Base-by-base conservation (phyloP, 164 flowering plant species). In the Euptelea pleiosperma region DNA sequence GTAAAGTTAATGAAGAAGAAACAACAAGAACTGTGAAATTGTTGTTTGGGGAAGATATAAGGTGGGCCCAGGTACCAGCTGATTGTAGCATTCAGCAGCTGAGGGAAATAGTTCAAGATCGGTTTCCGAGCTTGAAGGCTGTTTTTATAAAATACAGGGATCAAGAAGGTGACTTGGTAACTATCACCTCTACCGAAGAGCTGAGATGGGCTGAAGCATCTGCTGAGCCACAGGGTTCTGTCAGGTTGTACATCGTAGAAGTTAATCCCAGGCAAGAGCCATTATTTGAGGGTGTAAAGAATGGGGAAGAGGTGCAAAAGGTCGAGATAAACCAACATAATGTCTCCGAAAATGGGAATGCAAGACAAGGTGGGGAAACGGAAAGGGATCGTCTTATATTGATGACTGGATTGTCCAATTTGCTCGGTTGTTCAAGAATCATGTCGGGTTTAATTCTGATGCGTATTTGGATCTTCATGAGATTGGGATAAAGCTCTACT, bases 21-120 rank as follows among this genome's bases (percentile, higher is more conserved):
- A 63, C 74, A 15, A 72, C 63, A 62, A 86, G 70, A 69, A 70
- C 64, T 29, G 79, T 90, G 48, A 93, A 93, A 44, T 70, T 93
- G 71, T 83, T 90, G n/a, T 77, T 72, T 58, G 89, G 86, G 18
- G 96, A 89, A 52, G 99, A 93, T 64, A 90, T 93, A 57, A 86
- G 99, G 55, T 79, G 83, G 80, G 93, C 89, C 7, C 83, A 83
- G 49, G 12, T 88, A 15, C 96, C 89, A 0, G 42, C 61, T 34
- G 72, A 80, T 66, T 88, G 91, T 72, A 76, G 71, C 55, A 69
- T 93, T 57, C 59, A 69, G 34, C 75, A 70, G 41, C 52, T 90
- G 47, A 76, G 88, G 62, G 84, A 83, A 51, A 74, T 75, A 21
- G 70, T 88, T 41, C 46, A 42, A 24, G 83, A 81, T 16, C 78